phyloP scores from a whole-genome alignment of 805 yeast species.

The Peterozyma toletana region DNA sequence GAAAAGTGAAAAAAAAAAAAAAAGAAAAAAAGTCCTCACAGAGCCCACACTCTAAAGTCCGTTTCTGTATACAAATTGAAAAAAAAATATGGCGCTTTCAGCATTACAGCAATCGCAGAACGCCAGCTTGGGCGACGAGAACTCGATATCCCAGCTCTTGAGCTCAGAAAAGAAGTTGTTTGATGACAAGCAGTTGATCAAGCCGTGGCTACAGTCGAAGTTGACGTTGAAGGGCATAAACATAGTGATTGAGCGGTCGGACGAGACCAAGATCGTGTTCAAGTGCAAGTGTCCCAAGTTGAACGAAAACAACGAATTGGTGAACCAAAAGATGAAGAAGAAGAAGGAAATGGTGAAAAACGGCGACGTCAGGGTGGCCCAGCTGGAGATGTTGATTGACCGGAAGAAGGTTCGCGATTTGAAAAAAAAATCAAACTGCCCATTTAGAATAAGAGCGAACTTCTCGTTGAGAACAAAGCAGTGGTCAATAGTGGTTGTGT shows the following conservation, averaged over 20 bases:
- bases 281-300: conserved; percentile 42
- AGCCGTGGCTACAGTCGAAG: conserved; percentile 54
- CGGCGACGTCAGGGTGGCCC: conserved; percentile 19
- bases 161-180: conserved; percentile 20
- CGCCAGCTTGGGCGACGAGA: neutral
- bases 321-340: conserved; percentile 7
- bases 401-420: conserved; percentile 11
- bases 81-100: too few relatives aligned
- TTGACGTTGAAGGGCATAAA: conserved; percentile 41
- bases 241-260: conserved; percentile 58
- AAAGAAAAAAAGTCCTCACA: too few relatives aligned
- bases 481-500: conserved; percentile 58
- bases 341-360: conserved; percentile 7
- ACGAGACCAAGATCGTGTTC: conserved; percentile 52
- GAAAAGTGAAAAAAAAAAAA: too few relatives aligned
- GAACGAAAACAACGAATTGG: conserved; percentile 11
- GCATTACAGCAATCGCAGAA: too few relatives aligned
- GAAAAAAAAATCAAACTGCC: conserved; percentile 35
- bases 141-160: conserved; percentile 1
- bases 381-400: conserved; percentile 13
- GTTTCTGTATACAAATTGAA: too few relatives aligned
- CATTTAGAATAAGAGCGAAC: conserved; percentile 61
- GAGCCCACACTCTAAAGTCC: too few relatives aligned
- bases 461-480: conserved; percentile 40
- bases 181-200: conserved; percentile 39